Conservation (phyloP, 129 eudicot species). For the Ambrosia trifida region DNA sequence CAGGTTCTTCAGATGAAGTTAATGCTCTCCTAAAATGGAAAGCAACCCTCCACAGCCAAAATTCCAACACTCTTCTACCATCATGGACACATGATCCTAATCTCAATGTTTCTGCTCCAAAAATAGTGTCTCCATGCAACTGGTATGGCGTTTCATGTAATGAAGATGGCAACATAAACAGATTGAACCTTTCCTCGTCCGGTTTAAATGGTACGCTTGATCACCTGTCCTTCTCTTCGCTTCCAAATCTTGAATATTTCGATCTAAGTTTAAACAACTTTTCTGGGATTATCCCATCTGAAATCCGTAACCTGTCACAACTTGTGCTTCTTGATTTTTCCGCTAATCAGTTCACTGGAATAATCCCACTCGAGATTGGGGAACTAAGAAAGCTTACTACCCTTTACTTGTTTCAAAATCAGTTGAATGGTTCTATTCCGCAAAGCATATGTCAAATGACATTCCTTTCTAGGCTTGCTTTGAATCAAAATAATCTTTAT, state of each 20-base stretch:
- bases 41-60: slow-evolving; percentile 29
- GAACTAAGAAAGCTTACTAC: slow-evolving; percentile 21
- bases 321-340: slow-evolving; percentile 36
- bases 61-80: slow-evolving; percentile 6
- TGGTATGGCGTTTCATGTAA: slow-evolving; percentile 41
- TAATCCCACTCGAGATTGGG: slow-evolving; percentile 39
- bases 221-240: slow-evolving; percentile 32
- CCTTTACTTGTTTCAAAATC: slow-evolving; percentile 26
- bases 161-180: slow-evolving; percentile 20
- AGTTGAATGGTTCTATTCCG: slow-evolving; percentile 31
- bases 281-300: slow-evolving; percentile 31
- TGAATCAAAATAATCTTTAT: slow-evolving; percentile 12
- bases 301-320: slow-evolving; percentile 19
- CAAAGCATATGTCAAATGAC: slow-evolving; percentile 19
- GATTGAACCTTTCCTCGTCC: slow-evolving; percentile 29
- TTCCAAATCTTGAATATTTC: slow-evolving; percentile 25
- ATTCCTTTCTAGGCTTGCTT: slow-evolving; percentile 17
- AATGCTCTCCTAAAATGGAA: slow-evolving; percentile 43
- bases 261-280: slow-evolving; percentile 33
- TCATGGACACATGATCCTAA: slow-evolving; percentile 22
- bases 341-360: slow-evolving; percentile 25
- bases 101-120: neutral
- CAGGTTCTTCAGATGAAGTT: slow-evolving; percentile 27
- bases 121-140: slow-evolving; percentile 25
- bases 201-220: slow-evolving; percentile 30